Evolutionary conservation across 768 basidiomycete species (phyloP).

Genomic region (Leccinum subtestaceum): DNA sequence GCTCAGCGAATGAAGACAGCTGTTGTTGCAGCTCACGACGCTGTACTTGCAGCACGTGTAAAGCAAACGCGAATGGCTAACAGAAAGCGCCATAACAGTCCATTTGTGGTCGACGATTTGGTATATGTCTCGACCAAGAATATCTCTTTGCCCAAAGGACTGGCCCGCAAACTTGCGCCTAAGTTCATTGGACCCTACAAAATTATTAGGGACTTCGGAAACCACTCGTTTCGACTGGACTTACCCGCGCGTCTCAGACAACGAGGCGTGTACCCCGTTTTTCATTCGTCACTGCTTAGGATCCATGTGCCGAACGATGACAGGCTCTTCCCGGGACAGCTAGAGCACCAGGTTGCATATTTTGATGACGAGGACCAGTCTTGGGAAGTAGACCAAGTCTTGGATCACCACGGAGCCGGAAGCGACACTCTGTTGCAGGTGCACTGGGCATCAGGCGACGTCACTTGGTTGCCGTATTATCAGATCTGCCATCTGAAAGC

Average conservation of each 20-base stretch:
- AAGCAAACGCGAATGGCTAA: constrained; percentile 36
- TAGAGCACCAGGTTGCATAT: constrained; percentile 14
- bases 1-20: constrained; percentile 28
- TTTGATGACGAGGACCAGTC: constrained; percentile 6
- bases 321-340: constrained; percentile 21
- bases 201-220: constrained; percentile 7
- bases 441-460: neutral
- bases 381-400: neutral
- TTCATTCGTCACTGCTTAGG: constrained; percentile 33
- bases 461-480: neutral
- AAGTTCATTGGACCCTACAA: neutral
- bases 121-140: neutral
- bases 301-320: constrained; percentile 28
- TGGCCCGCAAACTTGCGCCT: neutral
- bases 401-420: neutral
- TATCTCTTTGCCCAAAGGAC: neutral
- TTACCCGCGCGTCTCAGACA: constrained; percentile 25
- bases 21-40: constrained; percentile 32
- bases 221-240: constrained; percentile 20
- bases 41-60: constrained; percentile 27
- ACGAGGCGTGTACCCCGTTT: constrained; percentile 28
- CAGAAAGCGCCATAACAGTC: neutral
- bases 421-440: neutral
- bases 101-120: neutral
- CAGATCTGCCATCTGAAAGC: neutral